Evolutionary conservation across 371 early-diverging fungal genomes (phyloP).

Genomic region (Parasitella parasitica): DNA sequence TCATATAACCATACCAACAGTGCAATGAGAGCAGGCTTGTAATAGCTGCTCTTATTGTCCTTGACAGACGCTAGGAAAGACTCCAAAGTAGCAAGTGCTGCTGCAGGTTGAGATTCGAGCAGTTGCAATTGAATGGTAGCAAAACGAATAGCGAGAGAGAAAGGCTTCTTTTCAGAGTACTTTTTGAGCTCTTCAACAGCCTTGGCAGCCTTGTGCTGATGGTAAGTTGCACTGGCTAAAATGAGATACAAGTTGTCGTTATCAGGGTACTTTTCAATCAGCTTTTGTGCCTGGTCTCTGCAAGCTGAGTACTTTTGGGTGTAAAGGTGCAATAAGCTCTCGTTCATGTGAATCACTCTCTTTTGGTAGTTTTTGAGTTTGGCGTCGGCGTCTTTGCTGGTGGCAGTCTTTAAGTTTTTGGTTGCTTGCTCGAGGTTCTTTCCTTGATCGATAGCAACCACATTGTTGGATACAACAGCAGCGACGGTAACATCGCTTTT

Average conservation of each 20-base stretch:
- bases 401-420: constrained; percentile 59
- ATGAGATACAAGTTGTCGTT: constrained; percentile 62
- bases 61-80: constrained; percentile 36
- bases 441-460: constrained; percentile 56
- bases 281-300: constrained; percentile 50
- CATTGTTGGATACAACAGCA: constrained; percentile 72
- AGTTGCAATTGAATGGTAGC: constrained; percentile 67
- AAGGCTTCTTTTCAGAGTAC: constrained; percentile 39
- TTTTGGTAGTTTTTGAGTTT: constrained; percentile 66
- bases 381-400: constrained; percentile 54
- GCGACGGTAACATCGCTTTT: constrained; percentile 51
- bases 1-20: constrained; percentile 73
- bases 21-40: constrained; percentile 67
- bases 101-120: constrained; percentile 49
- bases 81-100: constrained; percentile 53
- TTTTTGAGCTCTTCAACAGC: constrained; percentile 63
- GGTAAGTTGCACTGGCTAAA: constrained; percentile 56
- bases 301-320: constrained; percentile 50
- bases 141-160: constrained; percentile 62
- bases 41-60: constrained; percentile 29
- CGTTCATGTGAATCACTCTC: constrained; percentile 69
- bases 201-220: constrained; percentile 53
- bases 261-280: constrained; percentile 61
- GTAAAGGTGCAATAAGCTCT: constrained; percentile 58
- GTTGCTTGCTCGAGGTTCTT: constrained; percentile 61